These are phyloP conservation scores for Lenwebbia sp. DNA, from an alignment of 345 rosid species.

Conservation along the genomic window DNA sequence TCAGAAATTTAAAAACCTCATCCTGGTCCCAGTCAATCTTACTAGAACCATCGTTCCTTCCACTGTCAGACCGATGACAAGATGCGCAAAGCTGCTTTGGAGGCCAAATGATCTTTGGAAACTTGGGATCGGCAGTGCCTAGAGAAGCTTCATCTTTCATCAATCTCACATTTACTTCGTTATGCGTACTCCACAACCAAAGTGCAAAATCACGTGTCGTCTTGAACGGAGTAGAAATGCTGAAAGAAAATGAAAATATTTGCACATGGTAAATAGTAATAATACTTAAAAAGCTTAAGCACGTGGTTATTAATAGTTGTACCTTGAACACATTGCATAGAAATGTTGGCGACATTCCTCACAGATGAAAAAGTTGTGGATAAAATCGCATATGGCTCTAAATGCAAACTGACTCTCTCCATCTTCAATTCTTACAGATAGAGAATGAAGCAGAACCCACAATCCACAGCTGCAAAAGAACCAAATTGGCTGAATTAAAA, in stretches of 20 bases:
- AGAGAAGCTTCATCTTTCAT: slow-evolving; percentile 71
- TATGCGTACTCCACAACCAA: slow-evolving; percentile 95
- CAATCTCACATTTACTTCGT: slow-evolving; percentile 74
- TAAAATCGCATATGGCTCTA: slow-evolving; percentile 66
- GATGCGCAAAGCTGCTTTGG: slow-evolving; percentile 76
- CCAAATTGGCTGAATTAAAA: background rate
- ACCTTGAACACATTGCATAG: slow-evolving; percentile 86
- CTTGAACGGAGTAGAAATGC: slow-evolving; percentile 58
- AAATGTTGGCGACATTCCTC: slow-evolving; percentile 96
- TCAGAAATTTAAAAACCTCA: slow-evolving; percentile 71
- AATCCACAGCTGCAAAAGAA: slow-evolving; percentile 72
- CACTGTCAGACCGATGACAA: slow-evolving; percentile 39
- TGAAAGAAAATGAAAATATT: slow-evolving; percentile 17
- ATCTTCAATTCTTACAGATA: slow-evolving; percentile 78
- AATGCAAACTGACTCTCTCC: slow-evolving; percentile 87
- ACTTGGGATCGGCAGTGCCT: slow-evolving; percentile 74
- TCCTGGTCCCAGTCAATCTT: slow-evolving; percentile 58
- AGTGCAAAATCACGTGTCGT: slow-evolving; percentile 65
- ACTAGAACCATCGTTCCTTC: slow-evolving; percentile 4
- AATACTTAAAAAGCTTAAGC: background rate
- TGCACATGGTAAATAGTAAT: background rate
- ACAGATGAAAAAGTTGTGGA: slow-evolving; percentile 82
- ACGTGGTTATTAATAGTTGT: slow-evolving; percentile 1
- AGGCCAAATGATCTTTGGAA: slow-evolving; percentile 92
- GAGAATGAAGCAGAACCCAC: slow-evolving; percentile 94